Conservation (phyloP, 371 early-diverging fungal genomes). For the Amoeboaphelidium occidentale region DNA sequence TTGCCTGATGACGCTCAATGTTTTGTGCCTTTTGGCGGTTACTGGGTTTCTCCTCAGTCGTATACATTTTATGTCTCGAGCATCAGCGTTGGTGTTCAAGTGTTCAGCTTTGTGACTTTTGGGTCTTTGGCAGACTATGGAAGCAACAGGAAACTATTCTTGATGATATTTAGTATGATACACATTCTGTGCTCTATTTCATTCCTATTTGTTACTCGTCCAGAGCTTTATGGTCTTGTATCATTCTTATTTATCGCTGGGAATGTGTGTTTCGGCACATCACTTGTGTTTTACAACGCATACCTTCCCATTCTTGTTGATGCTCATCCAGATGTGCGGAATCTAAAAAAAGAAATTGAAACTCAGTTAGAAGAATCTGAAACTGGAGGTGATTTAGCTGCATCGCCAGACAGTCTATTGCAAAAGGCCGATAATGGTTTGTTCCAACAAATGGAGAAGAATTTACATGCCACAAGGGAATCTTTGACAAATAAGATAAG, state of each 20-base stretch:
- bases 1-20: neutral
- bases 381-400: no score
- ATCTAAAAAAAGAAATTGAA: no score
- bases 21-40: neutral
- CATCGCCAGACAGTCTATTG: no score
- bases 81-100: constrained; percentile 27
- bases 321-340: constrained; percentile 14
- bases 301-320: constrained; percentile 26
- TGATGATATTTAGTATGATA: no score
- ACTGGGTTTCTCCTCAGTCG: neutral
- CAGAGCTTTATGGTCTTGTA: no score
- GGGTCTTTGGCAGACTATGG: constrained; percentile 34
- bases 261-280: constrained; percentile 19
- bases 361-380: no score
- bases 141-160: constrained; percentile 23
- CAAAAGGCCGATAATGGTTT: no score
- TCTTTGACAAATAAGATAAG: constrained; percentile 19
- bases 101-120: constrained; percentile 24
- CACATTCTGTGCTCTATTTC: constrained; percentile 13
- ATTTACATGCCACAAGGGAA: constrained; percentile 6
- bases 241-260: constrained; percentile 17
- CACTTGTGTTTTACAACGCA: constrained; percentile 26
- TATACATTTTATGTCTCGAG: constrained; percentile 17
- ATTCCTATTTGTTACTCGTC: constrained; percentile 1
- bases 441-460: constrained; percentile 5